Base-by-base conservation (phyloP, 805 yeast genomes). In the Yarrowia sp. region DNA sequence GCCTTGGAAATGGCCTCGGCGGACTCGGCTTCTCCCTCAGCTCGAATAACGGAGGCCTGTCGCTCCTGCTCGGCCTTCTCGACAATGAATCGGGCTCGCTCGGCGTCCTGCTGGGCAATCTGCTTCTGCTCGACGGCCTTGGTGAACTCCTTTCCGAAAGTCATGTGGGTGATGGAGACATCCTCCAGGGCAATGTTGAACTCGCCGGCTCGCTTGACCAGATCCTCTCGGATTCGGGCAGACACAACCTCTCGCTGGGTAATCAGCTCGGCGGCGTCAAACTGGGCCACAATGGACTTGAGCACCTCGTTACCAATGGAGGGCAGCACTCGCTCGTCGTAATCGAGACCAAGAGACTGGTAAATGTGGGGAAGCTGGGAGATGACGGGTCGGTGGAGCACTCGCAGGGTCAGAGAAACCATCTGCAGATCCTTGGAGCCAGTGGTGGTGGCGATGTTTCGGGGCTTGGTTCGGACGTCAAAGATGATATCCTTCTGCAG, bases 21-120 rank as follows among this genome's bases (percentile, higher is more conserved):
- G 66, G 97, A 91, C 77, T 95, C 98, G 60, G 99, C 99, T 79
- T 95, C 99, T 79, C 98, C 99, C 78, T 95, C 99, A 33, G 99
- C 99, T 73, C 98, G 86, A 70, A 95, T 92, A 72, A 95, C 91
- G 55, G 90, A 81, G 1, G 98, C 99, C 76, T 89, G 92, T 75
- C 96, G 86, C 77, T 93, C 98, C 79, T 95, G 99, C 77, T 95
- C 98, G 8, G 98, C 98, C 75, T 89, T 89, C 74, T 92, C 98
- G 65, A 95, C 98, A 63, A 90, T 81, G 74, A 85, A 95, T 73
- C 88, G 89, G 66, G 98, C 97, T 70, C 99, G 84, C 80, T 95
- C 98, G 28, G 99, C 98, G 75, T 95, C 99, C 79, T 95, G 99
- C 80, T 95, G 99, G 36, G 99, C 99, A 78, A 95, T 96, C 79